A percentile compares a stretch with the other conserved stretches of the same genome.
Evolutionary conservation across 441 rosid genomes (phyloP).

Genomic region (Pelargonium hybrid): DNA sequence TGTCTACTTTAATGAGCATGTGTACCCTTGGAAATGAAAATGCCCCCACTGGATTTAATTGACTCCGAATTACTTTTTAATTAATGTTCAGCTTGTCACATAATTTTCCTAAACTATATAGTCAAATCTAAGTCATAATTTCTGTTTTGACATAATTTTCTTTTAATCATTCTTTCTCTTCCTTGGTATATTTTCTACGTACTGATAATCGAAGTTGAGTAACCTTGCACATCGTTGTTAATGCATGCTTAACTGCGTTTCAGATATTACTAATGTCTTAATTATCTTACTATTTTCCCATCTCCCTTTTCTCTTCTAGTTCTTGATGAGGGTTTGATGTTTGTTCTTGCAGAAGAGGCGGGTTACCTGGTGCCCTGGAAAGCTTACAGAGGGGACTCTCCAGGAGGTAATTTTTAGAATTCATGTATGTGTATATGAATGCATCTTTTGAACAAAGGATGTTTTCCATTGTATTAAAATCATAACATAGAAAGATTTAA

Average conservation of each 20-base stretch:
- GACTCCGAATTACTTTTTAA: not conserved
- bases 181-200: not conserved
- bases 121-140: not conserved
- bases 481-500: not conserved
- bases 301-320: not conserved
- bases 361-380: constrained; percentile 83
- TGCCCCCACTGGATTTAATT: not conserved
- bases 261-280: not conserved
- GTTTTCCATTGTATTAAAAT: not conserved
- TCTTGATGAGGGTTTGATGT: constrained; percentile 17
- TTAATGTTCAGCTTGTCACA: not conserved
- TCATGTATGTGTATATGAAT: not conserved
- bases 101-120: not conserved
- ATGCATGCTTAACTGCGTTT: not conserved
- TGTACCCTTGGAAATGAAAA: not conserved
- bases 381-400: constrained; percentile 42
- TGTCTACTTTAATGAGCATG: not conserved
- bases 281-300: not conserved
- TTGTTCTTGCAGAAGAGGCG: constrained; percentile 56
- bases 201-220: not conserved
- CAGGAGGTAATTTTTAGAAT: constrained; percentile 36
- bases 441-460: not conserved
- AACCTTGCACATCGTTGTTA: not conserved
- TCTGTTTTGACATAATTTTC: not conserved
- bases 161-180: not conserved